Evolutionary conservation across 2,329 filamentous ascomycete species (phyloP).

Genomic region (Cercospora zeina): DNA sequence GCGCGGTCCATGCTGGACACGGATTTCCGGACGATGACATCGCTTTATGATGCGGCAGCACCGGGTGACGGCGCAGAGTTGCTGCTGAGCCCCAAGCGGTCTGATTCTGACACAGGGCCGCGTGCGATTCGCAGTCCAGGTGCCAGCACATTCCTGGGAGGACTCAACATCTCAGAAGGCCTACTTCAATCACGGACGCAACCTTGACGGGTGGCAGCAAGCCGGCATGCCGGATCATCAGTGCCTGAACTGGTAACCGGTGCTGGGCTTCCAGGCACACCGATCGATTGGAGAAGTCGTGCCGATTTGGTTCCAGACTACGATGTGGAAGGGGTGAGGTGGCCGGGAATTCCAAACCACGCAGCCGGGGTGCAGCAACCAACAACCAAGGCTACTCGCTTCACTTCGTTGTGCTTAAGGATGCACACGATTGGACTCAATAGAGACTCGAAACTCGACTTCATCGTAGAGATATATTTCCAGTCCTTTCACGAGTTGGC

Average conservation of each 20-base stretch:
- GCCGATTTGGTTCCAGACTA: constrained; percentile 7
- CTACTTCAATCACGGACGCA: constrained; percentile 10
- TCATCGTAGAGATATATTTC: not conserved
- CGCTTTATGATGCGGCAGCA: constrained; percentile 5
- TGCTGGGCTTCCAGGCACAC: not conserved
- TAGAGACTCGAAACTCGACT: not conserved
- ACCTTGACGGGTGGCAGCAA: constrained; percentile 21
- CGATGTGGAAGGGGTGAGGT: constrained; percentile 4
- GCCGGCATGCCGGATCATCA: constrained; percentile 14
- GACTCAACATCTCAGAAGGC: constrained; percentile 10
- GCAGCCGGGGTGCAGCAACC: not conserved
- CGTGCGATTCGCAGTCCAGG: constrained; percentile 9
- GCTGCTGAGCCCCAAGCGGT: constrained; percentile 15
- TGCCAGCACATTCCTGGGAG: constrained; percentile 16
- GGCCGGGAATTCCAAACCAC: not conserved
- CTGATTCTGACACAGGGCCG: constrained; percentile 3
- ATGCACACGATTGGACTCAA: constrained; percentile 1
- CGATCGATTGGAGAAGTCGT: not conserved
- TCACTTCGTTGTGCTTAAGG: constrained; percentile 2
- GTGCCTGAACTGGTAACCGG: constrained; percentile 7
- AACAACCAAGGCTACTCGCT: constrained; percentile 6
- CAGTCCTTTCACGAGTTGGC: not conserved
- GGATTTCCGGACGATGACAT: constrained; percentile 7
- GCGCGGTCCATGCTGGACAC: constrained; percentile 5
- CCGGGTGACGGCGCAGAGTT: constrained; percentile 2